Evolutionary conservation across 441 rosid genomes (phyloP), one percentile per base, ranked within the genome.

Genomic region (Francoa sonchifolia): DNA sequence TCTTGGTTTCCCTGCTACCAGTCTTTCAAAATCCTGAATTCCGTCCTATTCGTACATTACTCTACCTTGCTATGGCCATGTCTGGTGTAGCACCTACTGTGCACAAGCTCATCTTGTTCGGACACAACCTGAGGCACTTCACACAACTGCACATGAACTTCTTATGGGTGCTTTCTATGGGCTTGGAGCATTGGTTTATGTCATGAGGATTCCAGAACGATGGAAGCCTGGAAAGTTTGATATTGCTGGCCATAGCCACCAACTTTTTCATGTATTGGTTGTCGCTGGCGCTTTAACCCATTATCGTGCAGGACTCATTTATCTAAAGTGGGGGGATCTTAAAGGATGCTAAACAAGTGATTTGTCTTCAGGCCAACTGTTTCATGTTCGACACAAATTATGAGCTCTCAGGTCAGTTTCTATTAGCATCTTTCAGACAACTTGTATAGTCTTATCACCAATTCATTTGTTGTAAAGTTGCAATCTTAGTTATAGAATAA

Each of bases 221-320:
- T 49, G 54, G 54, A 49, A 14, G 37, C 97, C 94, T 0, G 97
- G 97, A 3, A 83, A 76, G 46, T 83, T 82, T 13, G 96, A 86
- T 67, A 77, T 86, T 46, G 94, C 88, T 3, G 94, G 96, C 36
- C 90, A 86, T 34, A 86, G 96, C 48, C 96, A 86, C 50, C 96
- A 86, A 23, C 73, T 86, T 33, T 86, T 86, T 58, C 96, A 50
- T 25, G 0, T 50, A 12, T 40, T 50, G 47, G 55, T 50, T 4
- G 39, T 49, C 27, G 54, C 54, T 8, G 54, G 54, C 2, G 54
- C 54, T 1, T 49, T 28, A 13, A 20, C 54, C 0, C 54, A 49
- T 29, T 49, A 49, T 33, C 38, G 43, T 8, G 54, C 54, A 5
- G 54, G 54, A 23, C 26, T 49, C 20, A 42, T 49, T 50, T 50